Evolutionary conservation across 1,284 basidiomycete genomes (phyloP).

Genomic region (Leucoagaricus sp.): DNA sequence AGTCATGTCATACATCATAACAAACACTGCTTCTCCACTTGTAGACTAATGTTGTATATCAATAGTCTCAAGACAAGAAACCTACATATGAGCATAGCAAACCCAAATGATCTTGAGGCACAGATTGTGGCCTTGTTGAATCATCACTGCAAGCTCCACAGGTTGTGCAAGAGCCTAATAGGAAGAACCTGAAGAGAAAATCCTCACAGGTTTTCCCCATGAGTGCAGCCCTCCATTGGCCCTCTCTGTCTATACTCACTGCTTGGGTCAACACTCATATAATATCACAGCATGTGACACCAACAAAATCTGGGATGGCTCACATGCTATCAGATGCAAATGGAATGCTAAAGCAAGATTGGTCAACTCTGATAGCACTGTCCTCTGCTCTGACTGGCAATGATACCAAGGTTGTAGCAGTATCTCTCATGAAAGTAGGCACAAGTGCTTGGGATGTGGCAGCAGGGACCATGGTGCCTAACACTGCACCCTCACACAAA

Average conservation of each 20-base stretch:
- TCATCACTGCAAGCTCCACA: no score
- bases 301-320: slow-evolving; percentile 18
- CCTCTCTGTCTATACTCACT: slow-evolving; percentile 23
- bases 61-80: no score
- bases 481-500: slow-evolving; percentile 28
- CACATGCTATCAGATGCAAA: slow-evolving; percentile 8
- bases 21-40: no score
- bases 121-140: no score
- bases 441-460: slow-evolving; percentile 28
- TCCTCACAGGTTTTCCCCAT: slow-evolving; percentile 10
- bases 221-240: slow-evolving; percentile 7
- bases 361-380: slow-evolving; percentile 9
- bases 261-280: slow-evolving; percentile 23
- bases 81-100: no score
- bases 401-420: slow-evolving; percentile 11
- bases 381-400: slow-evolving; percentile 22
- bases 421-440: background rate
- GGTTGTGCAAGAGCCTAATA: no score
- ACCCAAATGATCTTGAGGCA: no score
- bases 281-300: slow-evolving; percentile 17
- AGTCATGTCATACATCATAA: no score
- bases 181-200: background rate
- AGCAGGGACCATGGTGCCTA: slow-evolving; percentile 24
- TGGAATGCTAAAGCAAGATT: slow-evolving; percentile 7
- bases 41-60: no score